Conservation (phyloP, 169 alveolate species). For the Plasmodium adleri region DNA sequence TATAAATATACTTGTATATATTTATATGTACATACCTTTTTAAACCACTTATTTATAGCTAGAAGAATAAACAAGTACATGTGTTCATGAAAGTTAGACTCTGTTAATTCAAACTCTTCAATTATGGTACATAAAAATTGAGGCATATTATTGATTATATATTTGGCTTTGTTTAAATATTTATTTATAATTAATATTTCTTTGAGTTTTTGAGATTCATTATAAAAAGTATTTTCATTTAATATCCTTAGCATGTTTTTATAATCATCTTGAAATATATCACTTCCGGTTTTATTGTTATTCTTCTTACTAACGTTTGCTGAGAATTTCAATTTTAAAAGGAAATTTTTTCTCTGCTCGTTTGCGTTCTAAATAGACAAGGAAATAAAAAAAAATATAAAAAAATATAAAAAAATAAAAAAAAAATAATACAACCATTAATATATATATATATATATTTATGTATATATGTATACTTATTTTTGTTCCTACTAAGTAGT, state of each 20-base stretch:
- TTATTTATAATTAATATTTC: slow-evolving; percentile 54
- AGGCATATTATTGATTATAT: slow-evolving; percentile 27
- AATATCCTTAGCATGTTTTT: slow-evolving; percentile 49
- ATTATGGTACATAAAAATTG: slow-evolving; percentile 45
- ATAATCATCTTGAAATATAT: slow-evolving; percentile 36
- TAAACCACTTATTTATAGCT: slow-evolving; percentile 58
- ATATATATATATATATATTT: neutral
- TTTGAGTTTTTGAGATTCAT: slow-evolving; percentile 31
- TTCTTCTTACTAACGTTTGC: slow-evolving; percentile 27
- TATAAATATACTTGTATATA: slow-evolving; percentile 3
- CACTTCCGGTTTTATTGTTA: neutral
- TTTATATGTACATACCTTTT: slow-evolving; percentile 27
- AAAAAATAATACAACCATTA: neutral
- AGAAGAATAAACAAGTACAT: slow-evolving; percentile 60
- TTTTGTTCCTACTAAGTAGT: slow-evolving; percentile 34
- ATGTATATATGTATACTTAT: neutral
- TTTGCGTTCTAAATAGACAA: slow-evolving; percentile 43
- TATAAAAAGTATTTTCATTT: slow-evolving; percentile 28
- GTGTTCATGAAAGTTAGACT: slow-evolving; percentile 23
- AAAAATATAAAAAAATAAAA: neutral
- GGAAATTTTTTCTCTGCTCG: slow-evolving; percentile 41
- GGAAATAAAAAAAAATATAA: neutral
- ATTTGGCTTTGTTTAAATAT: slow-evolving; percentile 47
- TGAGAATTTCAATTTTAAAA: slow-evolving; percentile 32
- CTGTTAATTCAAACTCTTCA: slow-evolving; percentile 58